phyloP scores from a whole-genome alignment of 805 yeast species.

The Myxozyma melibiosi region DNA sequence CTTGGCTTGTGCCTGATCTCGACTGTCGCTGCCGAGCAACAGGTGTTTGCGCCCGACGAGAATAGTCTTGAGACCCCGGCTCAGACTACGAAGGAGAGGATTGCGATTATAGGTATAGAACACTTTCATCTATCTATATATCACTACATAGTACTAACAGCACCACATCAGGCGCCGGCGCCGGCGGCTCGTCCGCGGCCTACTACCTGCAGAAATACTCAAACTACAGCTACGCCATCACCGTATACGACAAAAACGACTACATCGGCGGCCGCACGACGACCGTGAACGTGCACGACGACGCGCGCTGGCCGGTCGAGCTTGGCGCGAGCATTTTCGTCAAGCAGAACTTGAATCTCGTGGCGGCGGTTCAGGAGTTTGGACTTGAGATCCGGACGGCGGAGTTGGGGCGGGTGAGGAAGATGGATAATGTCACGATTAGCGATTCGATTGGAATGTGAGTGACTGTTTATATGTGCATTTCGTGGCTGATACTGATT shows the following conservation, averaged over 20 bases:
- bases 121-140: not conserved
- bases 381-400: constrained; percentile 35
- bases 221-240: constrained; percentile 43
- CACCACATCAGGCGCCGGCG: constrained; percentile 56
- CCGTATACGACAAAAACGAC: constrained; percentile 47
- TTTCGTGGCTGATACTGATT: not conserved
- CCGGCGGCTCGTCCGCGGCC: constrained; percentile 55
- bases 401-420: not conserved
- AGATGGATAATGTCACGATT: constrained; percentile 29
- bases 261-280: constrained; percentile 53
- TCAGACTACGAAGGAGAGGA: not conserved
- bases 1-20: not conserved
- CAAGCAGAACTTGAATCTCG: constrained; percentile 45
- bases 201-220: constrained; percentile 49
- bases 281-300: constrained; percentile 42
- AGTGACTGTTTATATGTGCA: not conserved
- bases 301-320: constrained; percentile 42
- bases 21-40: constrained; percentile 3
- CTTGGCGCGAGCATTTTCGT: constrained; percentile 54
- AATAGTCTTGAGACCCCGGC: not conserved
- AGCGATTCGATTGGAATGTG: constrained; percentile 47
- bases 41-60: constrained; percentile 1
- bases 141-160: constrained; percentile 20
- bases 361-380: constrained; percentile 46
- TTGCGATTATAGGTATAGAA: constrained; percentile 21